A percentile compares a stretch with the other conserved stretches of the same genome.
These are phyloP conservation scores for Fusarium burgessii DNA, from an alignment of 2,329 filamentous ascomycete genomes.

Conservation along the genomic window DNA sequence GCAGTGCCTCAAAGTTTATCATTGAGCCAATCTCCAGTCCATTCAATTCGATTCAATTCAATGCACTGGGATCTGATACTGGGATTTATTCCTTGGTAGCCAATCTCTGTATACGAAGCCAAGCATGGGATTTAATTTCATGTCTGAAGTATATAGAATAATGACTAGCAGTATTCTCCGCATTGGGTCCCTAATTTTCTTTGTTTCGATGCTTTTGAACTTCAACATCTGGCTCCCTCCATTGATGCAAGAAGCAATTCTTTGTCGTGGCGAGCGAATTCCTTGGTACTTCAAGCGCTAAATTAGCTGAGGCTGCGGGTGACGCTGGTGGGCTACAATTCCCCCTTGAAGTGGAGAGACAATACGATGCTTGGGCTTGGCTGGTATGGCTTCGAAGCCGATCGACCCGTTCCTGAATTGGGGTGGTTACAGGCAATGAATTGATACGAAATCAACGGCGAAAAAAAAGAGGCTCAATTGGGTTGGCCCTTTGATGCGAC, in stretches of 20 bases:
- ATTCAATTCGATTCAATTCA: not conserved
- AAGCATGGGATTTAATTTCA: constrained; percentile 5
- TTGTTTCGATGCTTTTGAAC: not conserved
- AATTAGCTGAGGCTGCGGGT: constrained; percentile 26
- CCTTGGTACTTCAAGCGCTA: constrained; percentile 25
- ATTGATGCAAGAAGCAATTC: constrained; percentile 19
- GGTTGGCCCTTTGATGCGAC: not conserved
- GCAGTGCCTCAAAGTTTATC: constrained; percentile 23
- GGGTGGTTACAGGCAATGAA: not conserved
- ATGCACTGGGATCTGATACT: constrained; percentile 15
- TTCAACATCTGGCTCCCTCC: not conserved
- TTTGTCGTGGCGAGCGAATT: constrained; percentile 21
- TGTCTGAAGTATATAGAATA: not conserved
- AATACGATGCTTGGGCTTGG: constrained; percentile 10
- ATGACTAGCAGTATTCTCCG: not conserved
- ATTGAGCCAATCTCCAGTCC: constrained; percentile 23
- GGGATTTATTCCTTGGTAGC: constrained; percentile 20
- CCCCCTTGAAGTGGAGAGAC: constrained; percentile 38
- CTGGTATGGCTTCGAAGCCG: constrained; percentile 30
- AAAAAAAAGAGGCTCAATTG: not conserved
- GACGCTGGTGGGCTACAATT: constrained; percentile 12
- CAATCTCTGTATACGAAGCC: constrained; percentile 29
- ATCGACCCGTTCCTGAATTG: constrained; percentile 25
- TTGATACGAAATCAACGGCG: not conserved
- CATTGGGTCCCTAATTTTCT: not conserved